A percentile compares a stretch with the other conserved stretches of the same genome.
These are phyloP conservation scores for Phytophthora meadii DNA, from an alignment of 352 stramenopile genomes.

Conservation along the genomic window DNA sequence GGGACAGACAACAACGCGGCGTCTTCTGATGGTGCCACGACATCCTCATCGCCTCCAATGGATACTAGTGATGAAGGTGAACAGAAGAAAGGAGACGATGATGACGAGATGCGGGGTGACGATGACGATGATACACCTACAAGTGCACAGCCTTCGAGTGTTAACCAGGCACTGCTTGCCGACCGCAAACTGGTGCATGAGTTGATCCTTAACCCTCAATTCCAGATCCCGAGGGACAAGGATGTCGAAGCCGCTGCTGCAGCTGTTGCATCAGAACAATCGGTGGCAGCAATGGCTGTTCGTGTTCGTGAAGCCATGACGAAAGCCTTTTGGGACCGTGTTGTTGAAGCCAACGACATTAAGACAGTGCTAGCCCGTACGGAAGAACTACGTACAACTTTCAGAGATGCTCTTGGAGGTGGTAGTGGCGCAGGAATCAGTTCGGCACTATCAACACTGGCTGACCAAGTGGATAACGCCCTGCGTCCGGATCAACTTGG, in stretches of 20 bases:
- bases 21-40: slow-evolving; percentile 12
- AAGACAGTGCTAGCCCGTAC: slow-evolving; percentile 51
- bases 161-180: slow-evolving; percentile 55
- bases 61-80: slow-evolving; percentile 19
- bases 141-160: slow-evolving; percentile 16
- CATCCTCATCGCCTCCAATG: slow-evolving; percentile 15
- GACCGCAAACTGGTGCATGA: slow-evolving; percentile 76
- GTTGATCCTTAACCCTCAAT: slow-evolving; percentile 75
- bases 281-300: slow-evolving; percentile 38
- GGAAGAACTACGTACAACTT: slow-evolving; percentile 57
- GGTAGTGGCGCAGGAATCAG: slow-evolving; percentile 33
- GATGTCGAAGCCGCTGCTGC: slow-evolving; percentile 34
- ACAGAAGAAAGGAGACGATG: slow-evolving; percentile 32
- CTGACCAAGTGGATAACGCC: slow-evolving; percentile 47
- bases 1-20: slow-evolving; percentile 3
- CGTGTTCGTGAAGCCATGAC: slow-evolving; percentile 62
- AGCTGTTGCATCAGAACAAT: slow-evolving; percentile 18
- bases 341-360: slow-evolving; percentile 56
- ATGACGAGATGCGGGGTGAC: slow-evolving; percentile 29
- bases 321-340: slow-evolving; percentile 75
- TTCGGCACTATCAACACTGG: slow-evolving; percentile 28
- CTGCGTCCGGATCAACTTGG: slow-evolving; percentile 41
- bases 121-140: slow-evolving; percentile 7
- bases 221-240: slow-evolving; percentile 45
- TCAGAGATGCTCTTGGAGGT: slow-evolving; percentile 44